Conservation (phyloP, 495 filamentous ascomycete genomes). For the Astrocystis sublimbata region DNA sequence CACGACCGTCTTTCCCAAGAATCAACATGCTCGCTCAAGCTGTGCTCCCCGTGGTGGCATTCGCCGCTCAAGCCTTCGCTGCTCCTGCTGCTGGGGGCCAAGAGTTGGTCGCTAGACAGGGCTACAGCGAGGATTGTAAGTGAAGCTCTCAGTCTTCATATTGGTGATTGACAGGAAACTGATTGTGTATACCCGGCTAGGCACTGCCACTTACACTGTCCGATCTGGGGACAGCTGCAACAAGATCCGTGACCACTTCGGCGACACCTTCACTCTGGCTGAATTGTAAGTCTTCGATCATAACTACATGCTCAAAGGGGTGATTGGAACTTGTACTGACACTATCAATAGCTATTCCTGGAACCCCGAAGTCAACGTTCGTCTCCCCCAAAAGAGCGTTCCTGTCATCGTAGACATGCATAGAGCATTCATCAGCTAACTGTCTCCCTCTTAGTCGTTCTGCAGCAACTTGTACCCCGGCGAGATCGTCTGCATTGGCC, state of each 20-base stretch:
- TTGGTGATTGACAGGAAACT: neutral
- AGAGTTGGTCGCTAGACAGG: conserved; percentile 26
- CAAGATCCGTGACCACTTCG: conserved; percentile 22
- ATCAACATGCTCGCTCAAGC: conserved; percentile 23
- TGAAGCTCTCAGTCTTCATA: neutral
- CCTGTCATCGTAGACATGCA: neutral
- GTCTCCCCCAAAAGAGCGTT: neutral
- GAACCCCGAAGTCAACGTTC: conserved; percentile 27
- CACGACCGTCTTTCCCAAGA: neutral
- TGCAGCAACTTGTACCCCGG: conserved; percentile 29
- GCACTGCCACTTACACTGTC: conserved; percentile 26
- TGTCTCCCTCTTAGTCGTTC: neutral
- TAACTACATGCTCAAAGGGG: neutral
- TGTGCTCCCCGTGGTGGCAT: conserved; percentile 17
- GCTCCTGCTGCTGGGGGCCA: conserved; percentile 5
- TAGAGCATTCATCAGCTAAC: neutral
- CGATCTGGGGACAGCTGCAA: conserved; percentile 23
- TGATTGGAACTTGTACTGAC: neutral
- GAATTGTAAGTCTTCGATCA: conserved; percentile 24
- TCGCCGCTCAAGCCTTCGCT: conserved; percentile 22
- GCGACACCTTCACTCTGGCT: conserved; percentile 16
- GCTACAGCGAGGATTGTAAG: conserved; percentile 24
- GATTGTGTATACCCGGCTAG: conserved; percentile 2
- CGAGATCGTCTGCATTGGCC: conserved; percentile 25
- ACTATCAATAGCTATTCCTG: conserved; percentile 22